A percentile compares a stretch with the other conserved stretches of the same genome.
Conservation (phyloP, 345 rosid genomes). For the Eucalyptus guilfoylei region DNA sequence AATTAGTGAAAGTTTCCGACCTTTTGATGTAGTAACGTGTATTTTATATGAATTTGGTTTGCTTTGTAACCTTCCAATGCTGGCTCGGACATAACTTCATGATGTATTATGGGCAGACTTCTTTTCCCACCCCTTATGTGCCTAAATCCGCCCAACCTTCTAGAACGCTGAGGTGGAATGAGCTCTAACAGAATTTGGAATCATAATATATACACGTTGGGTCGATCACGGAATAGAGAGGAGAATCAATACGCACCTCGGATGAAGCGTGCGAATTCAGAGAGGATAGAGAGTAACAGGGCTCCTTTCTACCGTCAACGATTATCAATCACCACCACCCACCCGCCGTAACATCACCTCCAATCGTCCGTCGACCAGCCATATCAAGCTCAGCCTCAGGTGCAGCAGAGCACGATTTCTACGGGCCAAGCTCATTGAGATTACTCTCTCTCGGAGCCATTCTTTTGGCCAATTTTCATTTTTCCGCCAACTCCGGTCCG, state of each 20-base stretch:
- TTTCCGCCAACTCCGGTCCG: rapidly evolving
- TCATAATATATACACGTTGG: not conserved
- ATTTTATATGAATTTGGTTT: no score
- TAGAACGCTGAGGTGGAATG: no score
- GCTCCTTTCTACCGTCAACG: not conserved
- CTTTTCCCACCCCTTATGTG: no score
- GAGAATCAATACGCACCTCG: no score
- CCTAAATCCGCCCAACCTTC: no score
- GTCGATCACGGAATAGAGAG: not conserved
- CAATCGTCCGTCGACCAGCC: not conserved
- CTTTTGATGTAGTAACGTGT: no score
- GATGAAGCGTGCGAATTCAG: not conserved
- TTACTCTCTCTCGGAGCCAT: not conserved
- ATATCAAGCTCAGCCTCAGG: not conserved
- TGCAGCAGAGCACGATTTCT: not conserved
- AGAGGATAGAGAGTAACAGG: not conserved
- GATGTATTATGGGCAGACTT: no score
- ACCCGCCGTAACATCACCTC: not conserved
- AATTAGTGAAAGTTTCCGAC: no score
- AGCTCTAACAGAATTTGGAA: no score
- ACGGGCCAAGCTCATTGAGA: not conserved
- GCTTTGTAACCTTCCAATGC: no score
- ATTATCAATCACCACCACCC: not conserved
- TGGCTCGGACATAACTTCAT: no score
- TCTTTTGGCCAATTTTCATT: not conserved